Base-by-base conservation (phyloP, 192 early-diverging fungal genomes). In the Linnemannia exigua region DNA sequence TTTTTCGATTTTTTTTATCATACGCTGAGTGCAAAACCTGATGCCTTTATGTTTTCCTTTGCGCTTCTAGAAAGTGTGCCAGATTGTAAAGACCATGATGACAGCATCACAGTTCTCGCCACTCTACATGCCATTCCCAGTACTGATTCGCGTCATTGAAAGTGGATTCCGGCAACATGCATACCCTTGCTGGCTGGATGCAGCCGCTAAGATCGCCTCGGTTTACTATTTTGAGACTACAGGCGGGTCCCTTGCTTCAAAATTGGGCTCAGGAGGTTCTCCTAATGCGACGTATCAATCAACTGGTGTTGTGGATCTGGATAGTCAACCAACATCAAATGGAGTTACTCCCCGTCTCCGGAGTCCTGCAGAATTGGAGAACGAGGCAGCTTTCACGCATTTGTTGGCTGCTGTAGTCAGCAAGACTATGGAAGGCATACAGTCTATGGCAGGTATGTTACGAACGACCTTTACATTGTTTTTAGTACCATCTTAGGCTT, bases 141-240 rank as follows among this genome's bases (percentile, higher is more conserved):
- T 79, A 15, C 48, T 92, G 31, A 63, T 88, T 19, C 41, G 44
- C 5, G 38, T 91, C 5, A 76, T 90, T 35, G 80, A 91, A 50
- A 83, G 78, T 31, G 84, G 88, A 54, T 92, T 88, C 50, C 80
- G 67, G 47, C 70, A 67, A 37, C 48, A 79, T 41, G 81, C 77
- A 4, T 82, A 86, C 51, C 61, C 89, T 12, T 90, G 76, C 75
- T 92, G 89, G 91, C 79, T 92, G 14, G 88, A 92, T 83, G 91
- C 87, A 12, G 79, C 88, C 3, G 77, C 87, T 20, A 79, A 82
- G 61, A 75, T 90, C 14, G 82, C 90, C 19, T 90, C 90, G 3
- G 90, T 92, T 0, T 91, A 91, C 79, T 86, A 86, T 58, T 80
- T 80, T 74, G 84, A 86, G 19, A 69, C 84, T 28, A 86, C 84